These are phyloP conservation scores for Yamadazyma diddensiae DNA, from an alignment of 1,139 yeast species.

Conservation along the genomic window DNA sequence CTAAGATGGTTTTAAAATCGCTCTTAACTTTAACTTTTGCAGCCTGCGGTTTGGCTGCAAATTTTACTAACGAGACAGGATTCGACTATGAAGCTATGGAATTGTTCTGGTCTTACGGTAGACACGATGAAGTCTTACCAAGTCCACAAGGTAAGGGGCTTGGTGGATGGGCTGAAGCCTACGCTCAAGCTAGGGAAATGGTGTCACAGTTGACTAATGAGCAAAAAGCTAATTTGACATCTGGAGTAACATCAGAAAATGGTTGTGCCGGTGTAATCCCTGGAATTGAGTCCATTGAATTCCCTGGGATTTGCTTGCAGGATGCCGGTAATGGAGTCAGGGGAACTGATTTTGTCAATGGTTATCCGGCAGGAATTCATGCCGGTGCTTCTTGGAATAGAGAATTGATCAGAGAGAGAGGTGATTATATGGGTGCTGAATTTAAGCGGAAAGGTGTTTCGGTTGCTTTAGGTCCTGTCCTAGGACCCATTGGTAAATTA, in stretches of 20 bases:
- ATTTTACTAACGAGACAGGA: neutral
- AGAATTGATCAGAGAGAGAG: slow-evolving; percentile 49
- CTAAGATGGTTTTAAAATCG: too few species aligned
- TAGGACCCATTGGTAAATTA: slow-evolving; percentile 59
- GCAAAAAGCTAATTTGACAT: slow-evolving; percentile 60
- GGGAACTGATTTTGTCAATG: slow-evolving; percentile 53
- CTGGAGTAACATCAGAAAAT: slow-evolving; percentile 58
- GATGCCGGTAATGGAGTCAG: slow-evolving; percentile 66
- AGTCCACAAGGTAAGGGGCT: slow-evolving; percentile 11
- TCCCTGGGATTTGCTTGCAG: slow-evolving; percentile 57
- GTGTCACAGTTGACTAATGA: slow-evolving; percentile 51
- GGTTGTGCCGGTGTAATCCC: slow-evolving; percentile 22
- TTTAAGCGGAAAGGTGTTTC: slow-evolving; percentile 56
- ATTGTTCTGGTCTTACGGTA: slow-evolving; percentile 13
- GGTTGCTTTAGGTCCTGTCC: slow-evolving; percentile 56
- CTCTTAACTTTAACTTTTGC: too few species aligned
- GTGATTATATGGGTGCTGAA: slow-evolving; percentile 56
- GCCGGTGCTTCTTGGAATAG: slow-evolving; percentile 58
- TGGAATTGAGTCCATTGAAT: slow-evolving; percentile 3
- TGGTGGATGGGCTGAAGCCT: slow-evolving; percentile 49
- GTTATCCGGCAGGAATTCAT: slow-evolving; percentile 58
- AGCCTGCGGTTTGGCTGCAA: neutral
- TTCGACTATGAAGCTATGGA: slow-evolving; percentile 7
- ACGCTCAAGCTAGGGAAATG: slow-evolving; percentile 49
- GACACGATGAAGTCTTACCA: slow-evolving; percentile 15